These are phyloP conservation scores for Trametes sanguinea DNA, from an alignment of 768 basidiomycete genomes.

Conservation along the genomic window DNA sequence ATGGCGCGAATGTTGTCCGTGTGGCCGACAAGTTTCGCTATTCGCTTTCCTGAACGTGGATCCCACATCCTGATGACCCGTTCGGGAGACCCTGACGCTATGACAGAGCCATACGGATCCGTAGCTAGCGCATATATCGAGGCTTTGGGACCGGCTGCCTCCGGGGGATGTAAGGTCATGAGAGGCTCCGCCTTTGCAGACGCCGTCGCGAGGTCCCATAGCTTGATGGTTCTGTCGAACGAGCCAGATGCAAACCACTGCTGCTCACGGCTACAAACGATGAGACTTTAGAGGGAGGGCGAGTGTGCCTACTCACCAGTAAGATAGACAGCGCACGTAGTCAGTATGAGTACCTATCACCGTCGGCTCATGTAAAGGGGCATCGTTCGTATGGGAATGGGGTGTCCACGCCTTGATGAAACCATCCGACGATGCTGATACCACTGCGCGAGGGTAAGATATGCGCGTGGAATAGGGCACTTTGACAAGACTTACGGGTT, in stretches of 20 bases:
- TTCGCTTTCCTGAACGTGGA: constrained; percentile 79
- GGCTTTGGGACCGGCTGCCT: constrained; percentile 64
- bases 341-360: constrained; percentile 75
- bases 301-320: constrained; percentile 50
- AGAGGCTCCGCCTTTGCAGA: constrained; percentile 48
- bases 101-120: constrained; percentile 75
- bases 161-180: constrained; percentile 66
- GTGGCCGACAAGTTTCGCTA: constrained; percentile 89
- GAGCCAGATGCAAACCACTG: constrained; percentile 93
- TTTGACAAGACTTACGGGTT: constrained; percentile 59
- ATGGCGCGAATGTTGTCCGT: constrained; percentile 96
- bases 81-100: constrained; percentile 92
- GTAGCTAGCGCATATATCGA: constrained; percentile 79
- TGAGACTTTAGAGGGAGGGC: constrained; percentile 21
- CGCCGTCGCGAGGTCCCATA: constrained; percentile 83
- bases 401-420: constrained; percentile 94
- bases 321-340: constrained; percentile 80
- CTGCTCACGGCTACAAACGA: constrained; percentile 60
- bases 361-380: constrained; percentile 58
- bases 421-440: constrained; percentile 95
- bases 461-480: background rate
- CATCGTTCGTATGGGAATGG: constrained; percentile 47
- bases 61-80: constrained; percentile 93
- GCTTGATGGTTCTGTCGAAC: constrained; percentile 89
- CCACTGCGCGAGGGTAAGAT: constrained; percentile 46